Percentiles rank a stretch among this genome's conserved stretches.
Evolutionary conservation across 371 early-diverging fungal species (phyloP).

Genomic region (Mucor piriformis): DNA sequence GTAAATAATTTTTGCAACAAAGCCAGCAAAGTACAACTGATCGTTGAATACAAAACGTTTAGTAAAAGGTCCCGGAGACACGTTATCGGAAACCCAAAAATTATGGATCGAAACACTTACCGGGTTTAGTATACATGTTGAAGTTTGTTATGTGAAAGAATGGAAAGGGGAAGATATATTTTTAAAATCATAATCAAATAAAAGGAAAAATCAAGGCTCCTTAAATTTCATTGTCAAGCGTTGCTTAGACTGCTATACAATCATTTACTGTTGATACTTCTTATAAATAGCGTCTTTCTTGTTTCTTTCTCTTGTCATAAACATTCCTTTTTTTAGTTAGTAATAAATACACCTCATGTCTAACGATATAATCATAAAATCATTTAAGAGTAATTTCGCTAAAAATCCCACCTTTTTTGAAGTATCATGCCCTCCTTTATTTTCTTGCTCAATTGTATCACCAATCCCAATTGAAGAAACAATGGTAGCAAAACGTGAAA

Average conservation of each 20-base stretch:
- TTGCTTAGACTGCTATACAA: neutral
- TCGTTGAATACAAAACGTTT: no score
- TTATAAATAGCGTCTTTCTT: no score
- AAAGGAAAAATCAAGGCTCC: no score
- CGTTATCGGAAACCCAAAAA: slow-evolving; percentile 74
- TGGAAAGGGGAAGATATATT: slow-evolving; percentile 54
- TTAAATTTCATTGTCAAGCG: neutral
- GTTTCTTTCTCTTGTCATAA: no score
- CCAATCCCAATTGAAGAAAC: neutral
- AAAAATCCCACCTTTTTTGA: neutral
- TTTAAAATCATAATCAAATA: slow-evolving; percentile 8
- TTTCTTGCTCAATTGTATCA: neutral
- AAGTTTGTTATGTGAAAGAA: slow-evolving; percentile 66
- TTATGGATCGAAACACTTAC: slow-evolving; percentile 72
- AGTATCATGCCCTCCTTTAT: neutral
- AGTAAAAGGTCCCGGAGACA: slow-evolving; percentile 82
- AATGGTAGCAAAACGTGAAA: neutral
- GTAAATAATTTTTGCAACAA: slow-evolving; percentile 24
- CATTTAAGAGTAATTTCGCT: neutral
- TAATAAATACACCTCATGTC: no score
- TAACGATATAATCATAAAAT: no score
- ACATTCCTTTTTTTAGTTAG: no score
- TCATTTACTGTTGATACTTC: no score
- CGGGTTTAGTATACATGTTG: slow-evolving; percentile 57
- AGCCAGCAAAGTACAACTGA: neutral